These are phyloP conservation scores for Mimosa pudica DNA, from an alignment of 306 rosid species.

Conservation along the genomic window DNA sequence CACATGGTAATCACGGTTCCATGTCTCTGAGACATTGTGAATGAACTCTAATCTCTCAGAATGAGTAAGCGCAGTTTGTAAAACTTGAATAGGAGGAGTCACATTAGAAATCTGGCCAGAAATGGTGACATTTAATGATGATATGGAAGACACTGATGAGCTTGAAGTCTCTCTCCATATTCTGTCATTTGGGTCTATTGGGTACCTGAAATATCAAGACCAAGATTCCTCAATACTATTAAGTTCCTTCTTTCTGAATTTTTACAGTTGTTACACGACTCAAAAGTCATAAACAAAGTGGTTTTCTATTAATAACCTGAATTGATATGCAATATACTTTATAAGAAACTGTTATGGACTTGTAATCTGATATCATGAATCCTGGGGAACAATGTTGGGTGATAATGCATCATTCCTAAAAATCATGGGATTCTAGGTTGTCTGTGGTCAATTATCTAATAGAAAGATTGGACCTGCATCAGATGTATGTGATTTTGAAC, in stretches of 20 bases:
- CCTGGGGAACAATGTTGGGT: background rate
- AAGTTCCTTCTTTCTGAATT: background rate
- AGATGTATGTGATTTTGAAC: background rate
- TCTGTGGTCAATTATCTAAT: background rate
- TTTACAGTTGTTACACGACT: background rate
- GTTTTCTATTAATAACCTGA: background rate
- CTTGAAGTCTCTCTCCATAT: conserved; percentile 56
- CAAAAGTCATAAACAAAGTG: background rate
- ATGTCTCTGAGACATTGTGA: conserved; percentile 46
- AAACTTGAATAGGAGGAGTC: conserved; percentile 55
- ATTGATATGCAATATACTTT: background rate
- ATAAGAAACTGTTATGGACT: background rate
- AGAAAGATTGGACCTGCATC: background rate
- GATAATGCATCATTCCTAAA: background rate
- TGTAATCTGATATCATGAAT: background rate
- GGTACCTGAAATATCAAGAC: conserved; percentile 54
- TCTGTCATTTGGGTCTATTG: conserved; percentile 68
- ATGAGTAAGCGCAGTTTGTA: conserved; percentile 64
- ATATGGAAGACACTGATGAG: conserved; percentile 23
- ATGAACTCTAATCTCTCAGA: conserved; percentile 53
- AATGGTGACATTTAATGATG: conserved; percentile 28
- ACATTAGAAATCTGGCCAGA: conserved; percentile 35
- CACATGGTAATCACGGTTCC: conserved; percentile 48
- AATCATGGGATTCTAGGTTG: background rate
- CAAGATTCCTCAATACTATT: conserved; percentile 18